Conservation (phyloP, 768 basidiomycete genomes). For the Cystobasidiopsis lactophilus region DNA sequence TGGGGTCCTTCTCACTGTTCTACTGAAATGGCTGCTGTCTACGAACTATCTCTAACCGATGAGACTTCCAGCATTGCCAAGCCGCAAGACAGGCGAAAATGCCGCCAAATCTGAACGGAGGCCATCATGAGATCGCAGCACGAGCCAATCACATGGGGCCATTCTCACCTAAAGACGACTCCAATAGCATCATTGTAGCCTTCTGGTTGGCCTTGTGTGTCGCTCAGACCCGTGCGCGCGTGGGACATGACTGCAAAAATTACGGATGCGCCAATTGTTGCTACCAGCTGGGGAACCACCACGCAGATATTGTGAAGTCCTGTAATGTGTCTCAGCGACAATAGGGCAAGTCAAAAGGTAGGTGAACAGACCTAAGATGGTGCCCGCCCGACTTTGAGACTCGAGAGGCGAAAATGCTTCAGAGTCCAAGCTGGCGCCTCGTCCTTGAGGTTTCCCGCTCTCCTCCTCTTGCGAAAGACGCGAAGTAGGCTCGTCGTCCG, state of each 20-base stretch:
- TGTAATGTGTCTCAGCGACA: no score
- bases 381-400: slow-evolving; percentile 14
- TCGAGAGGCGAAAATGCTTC: no score
- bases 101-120: no score
- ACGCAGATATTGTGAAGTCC: slow-evolving; percentile 28
- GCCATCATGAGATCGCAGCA: no score
- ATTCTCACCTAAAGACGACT: neutral
- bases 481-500: neutral
- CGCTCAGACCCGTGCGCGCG: neutral
- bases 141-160: no score
- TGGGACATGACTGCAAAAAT: neutral
- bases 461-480: slow-evolving; percentile 1
- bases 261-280: slow-evolving; percentile 13
- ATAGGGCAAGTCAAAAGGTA: no score
- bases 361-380: no score
- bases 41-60: neutral
- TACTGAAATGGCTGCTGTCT: no score
- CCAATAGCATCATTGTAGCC: neutral
- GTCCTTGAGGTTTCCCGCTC: no score
- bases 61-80: neutral
- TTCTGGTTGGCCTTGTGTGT: neutral
- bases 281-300: slow-evolving; percentile 29
- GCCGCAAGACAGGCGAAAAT: neutral
- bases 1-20: no score
- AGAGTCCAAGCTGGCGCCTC: no score